These are phyloP conservation scores for Marasmius sp. DNA, from an alignment of 1,284 basidiomycete species.

Conservation along the genomic window DNA sequence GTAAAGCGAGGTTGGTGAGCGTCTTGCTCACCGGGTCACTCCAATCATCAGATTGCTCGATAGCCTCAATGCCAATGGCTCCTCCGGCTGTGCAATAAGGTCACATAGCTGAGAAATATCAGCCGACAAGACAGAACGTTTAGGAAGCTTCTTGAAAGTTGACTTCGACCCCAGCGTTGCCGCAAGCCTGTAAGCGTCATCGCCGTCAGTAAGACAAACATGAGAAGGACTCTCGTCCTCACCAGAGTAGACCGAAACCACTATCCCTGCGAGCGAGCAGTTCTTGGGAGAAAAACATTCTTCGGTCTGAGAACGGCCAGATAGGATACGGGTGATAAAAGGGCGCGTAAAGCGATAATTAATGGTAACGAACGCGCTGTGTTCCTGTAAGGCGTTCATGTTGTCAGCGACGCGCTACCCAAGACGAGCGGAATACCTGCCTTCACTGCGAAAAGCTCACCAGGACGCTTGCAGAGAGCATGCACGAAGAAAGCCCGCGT, in stretches of 20 bases:
- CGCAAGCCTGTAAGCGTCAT: conserved; percentile 64
- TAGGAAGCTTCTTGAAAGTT: conserved; percentile 78
- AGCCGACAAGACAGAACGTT: conserved; percentile 75
- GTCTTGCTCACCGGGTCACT: conserved; percentile 69
- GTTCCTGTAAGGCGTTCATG: not conserved
- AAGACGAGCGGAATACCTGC: too few relatives aligned
- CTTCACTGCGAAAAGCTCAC: too few relatives aligned
- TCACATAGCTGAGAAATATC: conserved; percentile 80
- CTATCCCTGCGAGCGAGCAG: conserved; percentile 72
- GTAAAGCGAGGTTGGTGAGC: not conserved
- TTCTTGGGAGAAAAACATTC: conserved; percentile 79
- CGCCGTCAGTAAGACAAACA: not conserved
- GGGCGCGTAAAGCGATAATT: not conserved
- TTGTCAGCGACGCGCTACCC: too few relatives aligned
- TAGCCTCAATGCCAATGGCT: conserved; percentile 81
- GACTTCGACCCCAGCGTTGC: conserved; percentile 86
- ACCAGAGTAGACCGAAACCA: conserved; percentile 82
- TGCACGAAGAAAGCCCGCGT: too few relatives aligned
- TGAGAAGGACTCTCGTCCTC: conserved; percentile 8
- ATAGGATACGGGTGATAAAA: too few relatives aligned
- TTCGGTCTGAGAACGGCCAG: not conserved
- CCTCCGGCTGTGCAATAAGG: conserved; percentile 77
- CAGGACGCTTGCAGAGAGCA: too few relatives aligned
- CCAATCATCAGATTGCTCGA: conserved; percentile 88
- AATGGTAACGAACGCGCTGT: not conserved